These are phyloP conservation scores for Trametes meyenii DNA, from an alignment of 768 basidiomycete genomes.

Conservation along the genomic window DNA sequence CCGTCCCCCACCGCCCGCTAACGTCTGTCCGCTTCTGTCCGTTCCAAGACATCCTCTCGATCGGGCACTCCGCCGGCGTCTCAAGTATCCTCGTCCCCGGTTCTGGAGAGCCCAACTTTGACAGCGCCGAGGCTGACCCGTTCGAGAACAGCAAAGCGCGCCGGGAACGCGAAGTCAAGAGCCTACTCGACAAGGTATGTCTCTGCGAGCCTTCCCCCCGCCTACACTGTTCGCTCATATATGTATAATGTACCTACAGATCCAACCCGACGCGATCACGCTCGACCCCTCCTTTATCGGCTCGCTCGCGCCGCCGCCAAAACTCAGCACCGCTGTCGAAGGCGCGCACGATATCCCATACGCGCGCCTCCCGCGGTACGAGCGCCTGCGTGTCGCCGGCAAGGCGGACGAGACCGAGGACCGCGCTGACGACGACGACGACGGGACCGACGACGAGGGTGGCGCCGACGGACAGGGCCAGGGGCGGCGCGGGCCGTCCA, in stretches of 20 bases:
- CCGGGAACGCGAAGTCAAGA: slow-evolving; percentile 89
- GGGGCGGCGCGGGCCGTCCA: slow-evolving; percentile 35
- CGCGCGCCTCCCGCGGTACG: slow-evolving; percentile 75
- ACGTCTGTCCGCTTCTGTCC: slow-evolving; percentile 82
- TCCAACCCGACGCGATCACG: slow-evolving; percentile 91
- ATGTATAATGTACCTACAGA: slow-evolving; percentile 44
- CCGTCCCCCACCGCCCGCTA: slow-evolving; percentile 79
- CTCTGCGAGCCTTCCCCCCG: not conserved
- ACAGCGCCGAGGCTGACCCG: slow-evolving; percentile 91
- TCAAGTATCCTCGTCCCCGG: slow-evolving; percentile 91
- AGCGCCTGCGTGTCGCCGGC: slow-evolving; percentile 72
- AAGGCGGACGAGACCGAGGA: slow-evolving; percentile 73
- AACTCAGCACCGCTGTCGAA: slow-evolving; percentile 53
- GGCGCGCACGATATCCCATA: slow-evolving; percentile 57
- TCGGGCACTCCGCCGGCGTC: slow-evolving; percentile 79
- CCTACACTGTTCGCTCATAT: not conserved
- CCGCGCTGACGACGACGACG: slow-evolving; percentile 32
- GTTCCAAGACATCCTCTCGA: slow-evolving; percentile 81
- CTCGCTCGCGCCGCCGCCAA: slow-evolving; percentile 61
- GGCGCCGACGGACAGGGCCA: slow-evolving; percentile 34
- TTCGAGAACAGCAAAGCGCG: slow-evolving; percentile 84
- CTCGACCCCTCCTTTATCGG: slow-evolving; percentile 80
- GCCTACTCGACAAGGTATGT: slow-evolving; percentile 79
- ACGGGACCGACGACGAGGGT: slow-evolving; percentile 42
- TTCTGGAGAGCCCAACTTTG: slow-evolving; percentile 92